Percentiles rank a stretch among this genome's conserved stretches.
Conservation (phyloP, 345 rosid species). For the Turritis glabra region DNA sequence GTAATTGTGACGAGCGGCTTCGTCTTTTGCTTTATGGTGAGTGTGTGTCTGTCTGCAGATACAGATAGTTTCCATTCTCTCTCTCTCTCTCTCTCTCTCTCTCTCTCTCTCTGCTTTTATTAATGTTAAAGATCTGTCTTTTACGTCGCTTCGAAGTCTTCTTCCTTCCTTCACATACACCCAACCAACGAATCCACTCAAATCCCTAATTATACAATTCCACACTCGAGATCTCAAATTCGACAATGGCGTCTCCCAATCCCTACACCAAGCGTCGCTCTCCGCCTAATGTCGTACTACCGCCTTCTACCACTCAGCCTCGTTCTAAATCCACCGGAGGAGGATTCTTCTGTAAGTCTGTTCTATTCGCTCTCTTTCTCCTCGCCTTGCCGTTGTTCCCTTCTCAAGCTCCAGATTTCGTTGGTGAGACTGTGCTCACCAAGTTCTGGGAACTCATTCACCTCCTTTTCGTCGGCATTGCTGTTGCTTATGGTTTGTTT, state of each 20-base stretch:
- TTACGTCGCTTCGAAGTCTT: conserved; percentile 74
- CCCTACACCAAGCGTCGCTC: conserved; percentile 33
- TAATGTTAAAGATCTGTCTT: conserved; percentile 38
- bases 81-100: background rate
- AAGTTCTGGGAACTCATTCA: conserved; percentile 80
- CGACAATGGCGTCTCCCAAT: conserved; percentile 54
- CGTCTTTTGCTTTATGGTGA: conserved; percentile 27
- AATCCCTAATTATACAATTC: conserved; percentile 22
- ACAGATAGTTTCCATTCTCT: conserved; percentile 34
- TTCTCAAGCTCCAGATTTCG: conserved; percentile 72
- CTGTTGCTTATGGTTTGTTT: conserved; percentile 84
- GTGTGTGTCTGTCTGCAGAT: background rate
- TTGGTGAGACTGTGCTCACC: conserved; percentile 49
- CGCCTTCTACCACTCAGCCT: background rate
- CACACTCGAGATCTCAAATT: conserved; percentile 16
- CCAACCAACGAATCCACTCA: conserved; percentile 11
- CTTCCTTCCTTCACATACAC: conserved; percentile 47
- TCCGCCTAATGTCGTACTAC: conserved; percentile 17
- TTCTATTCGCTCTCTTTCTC: conserved; percentile 55
- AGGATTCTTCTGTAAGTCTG: conserved; percentile 55
- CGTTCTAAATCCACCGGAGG: conserved; percentile 22
- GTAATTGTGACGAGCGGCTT: conserved; percentile 22
- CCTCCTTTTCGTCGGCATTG: conserved; percentile 72
- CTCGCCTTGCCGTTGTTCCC: conserved; percentile 74
- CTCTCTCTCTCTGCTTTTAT: background rate